Evolutionary conservation across 257 asterid species (phyloP).

Genomic region (Solanum pennellii): DNA sequence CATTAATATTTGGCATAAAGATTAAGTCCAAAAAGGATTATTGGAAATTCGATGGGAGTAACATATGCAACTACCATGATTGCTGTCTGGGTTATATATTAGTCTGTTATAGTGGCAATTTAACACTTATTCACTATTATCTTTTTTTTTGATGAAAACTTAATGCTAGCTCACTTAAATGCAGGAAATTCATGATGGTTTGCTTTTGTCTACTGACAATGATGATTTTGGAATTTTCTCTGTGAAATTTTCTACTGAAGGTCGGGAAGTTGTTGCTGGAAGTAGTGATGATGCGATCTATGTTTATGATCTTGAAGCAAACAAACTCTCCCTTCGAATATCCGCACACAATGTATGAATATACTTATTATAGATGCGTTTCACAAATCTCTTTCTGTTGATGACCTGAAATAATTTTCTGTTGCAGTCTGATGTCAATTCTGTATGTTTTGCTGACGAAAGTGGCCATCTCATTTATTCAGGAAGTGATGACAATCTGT

Average conservation of each 20-base stretch:
- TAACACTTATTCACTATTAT: not conserved
- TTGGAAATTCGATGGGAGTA: not conserved
- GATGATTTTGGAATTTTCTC: slow-evolving; percentile 75
- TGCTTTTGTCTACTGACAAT: slow-evolving; percentile 46
- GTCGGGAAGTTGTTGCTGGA: slow-evolving; percentile 88
- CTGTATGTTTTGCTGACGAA: slow-evolving; percentile 95
- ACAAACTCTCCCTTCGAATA: slow-evolving; percentile 53
- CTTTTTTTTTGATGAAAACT: not conserved
- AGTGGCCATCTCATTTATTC: slow-evolving; percentile 81
- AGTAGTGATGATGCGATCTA: slow-evolving; percentile 70
- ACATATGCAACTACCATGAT: not conserved
- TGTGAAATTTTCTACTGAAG: slow-evolving; percentile 69
- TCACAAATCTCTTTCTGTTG: not conserved
- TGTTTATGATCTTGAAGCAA: slow-evolving; percentile 82
- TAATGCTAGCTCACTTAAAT: not conserved
- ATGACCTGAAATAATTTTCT: not conserved
- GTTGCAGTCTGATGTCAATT: slow-evolving; percentile 80
- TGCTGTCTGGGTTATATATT: not conserved
- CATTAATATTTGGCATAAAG: not conserved
- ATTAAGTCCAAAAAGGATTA: not conserved
- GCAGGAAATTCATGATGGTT: slow-evolving; percentile 79
- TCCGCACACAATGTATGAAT: slow-evolving; percentile 53
- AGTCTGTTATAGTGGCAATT: not conserved
- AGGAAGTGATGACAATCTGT: slow-evolving; percentile 78
- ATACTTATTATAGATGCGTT: not conserved